A percentile compares a stretch with the other conserved stretches of the same genome.
phyloP scores from a whole-genome alignment of 2,329 filamentous ascomycete species.

The Colletotrichum sp. region DNA sequence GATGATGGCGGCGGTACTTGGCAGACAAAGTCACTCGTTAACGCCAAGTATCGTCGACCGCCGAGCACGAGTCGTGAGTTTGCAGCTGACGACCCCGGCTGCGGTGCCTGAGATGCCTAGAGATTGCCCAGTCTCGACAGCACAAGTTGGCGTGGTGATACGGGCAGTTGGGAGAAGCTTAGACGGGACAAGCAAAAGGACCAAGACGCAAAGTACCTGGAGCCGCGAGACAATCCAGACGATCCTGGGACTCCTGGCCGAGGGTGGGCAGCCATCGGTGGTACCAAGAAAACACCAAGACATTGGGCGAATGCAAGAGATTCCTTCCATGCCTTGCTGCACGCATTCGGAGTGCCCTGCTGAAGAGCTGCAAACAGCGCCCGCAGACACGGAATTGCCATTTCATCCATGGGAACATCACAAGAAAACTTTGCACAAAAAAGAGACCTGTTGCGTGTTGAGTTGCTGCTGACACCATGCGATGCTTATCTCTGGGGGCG shows the following conservation, averaged over 20 bases:
- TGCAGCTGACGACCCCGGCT: not conserved
- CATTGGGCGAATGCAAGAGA: not conserved
- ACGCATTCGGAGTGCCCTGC: not conserved
- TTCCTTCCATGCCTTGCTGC: not conserved
- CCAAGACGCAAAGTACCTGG: not conserved
- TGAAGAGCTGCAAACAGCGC: not conserved
- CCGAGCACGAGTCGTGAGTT: not conserved
- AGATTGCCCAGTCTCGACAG: not conserved
- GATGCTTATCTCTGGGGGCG: constrained; percentile 9
- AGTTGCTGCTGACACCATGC: not conserved
- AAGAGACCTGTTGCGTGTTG: not conserved
- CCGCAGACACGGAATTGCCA: not conserved
- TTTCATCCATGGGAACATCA: not conserved
- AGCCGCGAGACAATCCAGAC: not conserved
- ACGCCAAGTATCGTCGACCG: constrained; percentile 14
- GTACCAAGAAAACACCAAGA: constrained; percentile 23
- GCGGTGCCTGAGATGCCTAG: not conserved
- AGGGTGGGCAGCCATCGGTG: not conserved
- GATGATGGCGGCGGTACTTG: not conserved
- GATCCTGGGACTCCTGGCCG: not conserved
- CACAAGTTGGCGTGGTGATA: not conserved
- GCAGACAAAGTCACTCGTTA: constrained; percentile 16
- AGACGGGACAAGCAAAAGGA: constrained; percentile 12
- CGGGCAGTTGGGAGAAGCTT: constrained; percentile 14
- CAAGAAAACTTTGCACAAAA: not conserved